phyloP scores from a whole-genome alignment of 345 rosid species.

The Lumnitzera racemosa region DNA sequence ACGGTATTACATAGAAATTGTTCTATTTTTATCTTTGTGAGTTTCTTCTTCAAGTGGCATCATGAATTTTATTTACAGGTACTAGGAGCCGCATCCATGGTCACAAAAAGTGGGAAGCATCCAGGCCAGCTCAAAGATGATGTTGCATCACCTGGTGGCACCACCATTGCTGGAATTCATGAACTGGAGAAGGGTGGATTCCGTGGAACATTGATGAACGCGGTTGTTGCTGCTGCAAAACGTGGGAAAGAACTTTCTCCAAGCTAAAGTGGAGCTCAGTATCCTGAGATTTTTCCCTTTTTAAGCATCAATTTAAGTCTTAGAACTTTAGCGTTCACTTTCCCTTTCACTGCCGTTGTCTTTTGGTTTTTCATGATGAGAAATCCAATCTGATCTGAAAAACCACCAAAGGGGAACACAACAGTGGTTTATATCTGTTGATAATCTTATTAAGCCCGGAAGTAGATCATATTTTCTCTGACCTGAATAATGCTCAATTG shows the following conservation, averaged over 20 bases:
- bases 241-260: slow-evolving; percentile 64
- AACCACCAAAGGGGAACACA: no score
- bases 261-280: slow-evolving; percentile 16
- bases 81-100: slow-evolving; percentile 90
- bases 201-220: slow-evolving; percentile 81
- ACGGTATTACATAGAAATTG: neutral
- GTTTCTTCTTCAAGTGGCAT: neutral
- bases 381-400: no score
- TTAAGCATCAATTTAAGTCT: no score
- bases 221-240: slow-evolving; percentile 77
- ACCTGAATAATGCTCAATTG: no score
- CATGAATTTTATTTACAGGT: slow-evolving; percentile 33
- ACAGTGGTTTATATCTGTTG: no score
- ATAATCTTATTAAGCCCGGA: no score
- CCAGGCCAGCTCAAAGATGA: slow-evolving; percentile 90
- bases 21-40: neutral
- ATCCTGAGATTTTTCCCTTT: no score
- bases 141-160: slow-evolving; percentile 88
- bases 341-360: no score
- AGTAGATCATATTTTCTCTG: no score
- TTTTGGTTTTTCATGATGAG: no score
- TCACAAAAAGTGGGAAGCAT: slow-evolving; percentile 66
- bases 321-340: no score
- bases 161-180: slow-evolving; percentile 82
- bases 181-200: slow-evolving; percentile 87